Evolutionary conservation across 2,329 filamentous ascomycete species (phyloP).

Genomic region (Emydomyces testavorans): DNA sequence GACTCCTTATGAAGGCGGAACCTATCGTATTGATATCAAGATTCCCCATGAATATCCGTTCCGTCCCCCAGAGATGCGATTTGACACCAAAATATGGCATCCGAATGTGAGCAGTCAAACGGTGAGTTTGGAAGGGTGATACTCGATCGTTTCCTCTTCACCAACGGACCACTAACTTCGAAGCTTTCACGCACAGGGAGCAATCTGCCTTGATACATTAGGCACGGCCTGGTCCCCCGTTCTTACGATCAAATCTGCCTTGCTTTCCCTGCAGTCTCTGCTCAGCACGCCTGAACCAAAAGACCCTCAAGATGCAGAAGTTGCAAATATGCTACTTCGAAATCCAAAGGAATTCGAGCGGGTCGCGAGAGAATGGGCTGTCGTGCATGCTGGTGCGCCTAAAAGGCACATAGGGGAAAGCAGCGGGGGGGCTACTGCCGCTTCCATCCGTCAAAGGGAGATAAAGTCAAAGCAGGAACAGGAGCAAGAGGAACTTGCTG

Average conservation of each 20-base stretch:
- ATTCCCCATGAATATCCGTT: conserved; percentile 90
- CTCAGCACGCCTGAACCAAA: conserved; percentile 90
- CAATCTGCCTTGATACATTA: conserved; percentile 91
- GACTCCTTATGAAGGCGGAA: conserved; percentile 83
- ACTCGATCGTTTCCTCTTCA: no score
- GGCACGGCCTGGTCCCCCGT: conserved; percentile 88
- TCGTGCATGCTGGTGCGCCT: conserved; percentile 69
- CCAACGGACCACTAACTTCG: not conserved
- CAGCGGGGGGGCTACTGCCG: conserved; percentile 42
- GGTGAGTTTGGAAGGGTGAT: conserved; percentile 41
- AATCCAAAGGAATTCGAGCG: conserved; percentile 67
- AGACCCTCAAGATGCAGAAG: conserved; percentile 92
- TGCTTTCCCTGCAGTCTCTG: conserved; percentile 85
- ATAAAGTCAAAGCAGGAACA: conserved; percentile 45
- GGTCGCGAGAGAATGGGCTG: conserved; percentile 82
- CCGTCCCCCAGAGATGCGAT: conserved; percentile 80
- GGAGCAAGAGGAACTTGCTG: conserved; percentile 44
- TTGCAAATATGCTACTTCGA: conserved; percentile 76
- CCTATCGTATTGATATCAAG: conserved; percentile 68
- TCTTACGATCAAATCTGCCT: conserved; percentile 86
- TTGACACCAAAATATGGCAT: conserved; percentile 91
- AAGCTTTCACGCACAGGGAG: conserved; percentile 50
- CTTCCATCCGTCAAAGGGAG: conserved; percentile 45
- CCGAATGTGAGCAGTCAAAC: conserved; percentile 93
- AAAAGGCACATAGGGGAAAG: conserved; percentile 43